Conservation (phyloP, 441 rosid species). For the Adansonia madagascariensis region DNA sequence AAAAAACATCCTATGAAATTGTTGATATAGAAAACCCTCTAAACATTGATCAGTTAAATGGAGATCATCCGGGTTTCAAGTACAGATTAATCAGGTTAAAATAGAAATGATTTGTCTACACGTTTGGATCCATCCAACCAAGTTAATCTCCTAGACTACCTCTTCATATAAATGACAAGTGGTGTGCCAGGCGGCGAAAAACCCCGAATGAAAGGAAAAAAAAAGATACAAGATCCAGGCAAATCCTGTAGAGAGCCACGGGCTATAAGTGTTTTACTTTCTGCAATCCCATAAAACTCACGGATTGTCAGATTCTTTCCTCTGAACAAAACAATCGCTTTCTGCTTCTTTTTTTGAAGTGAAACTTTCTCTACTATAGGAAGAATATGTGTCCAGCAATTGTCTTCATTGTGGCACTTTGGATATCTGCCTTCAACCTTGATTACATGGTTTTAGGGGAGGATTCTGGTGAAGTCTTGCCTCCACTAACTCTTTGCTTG, state of each 20-base stretch:
- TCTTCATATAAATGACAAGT: slow-evolving; percentile 54
- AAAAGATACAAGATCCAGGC: slow-evolving; percentile 19
- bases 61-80: background rate
- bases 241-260: slow-evolving; percentile 10
- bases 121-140: slow-evolving; percentile 26
- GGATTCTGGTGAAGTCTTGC: slow-evolving; percentile 30
- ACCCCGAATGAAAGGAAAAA: slow-evolving; percentile 32
- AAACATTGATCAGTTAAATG: background rate
- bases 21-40: background rate
- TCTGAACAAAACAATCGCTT: background rate
- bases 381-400: slow-evolving; percentile 32
- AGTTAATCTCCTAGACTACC: slow-evolving; percentile 19
- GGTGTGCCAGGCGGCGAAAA: slow-evolving; percentile 72
- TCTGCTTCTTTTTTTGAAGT: slow-evolving; percentile 16
- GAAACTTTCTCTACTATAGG: background rate
- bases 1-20: background rate
- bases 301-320: slow-evolving; percentile 11
- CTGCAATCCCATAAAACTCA: slow-evolving; percentile 23
- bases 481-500: slow-evolving; percentile 27
- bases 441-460: slow-evolving; percentile 30
- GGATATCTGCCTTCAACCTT: slow-evolving; percentile 25
- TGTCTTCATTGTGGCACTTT: slow-evolving; percentile 29
- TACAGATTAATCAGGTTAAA: background rate
- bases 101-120: background rate
- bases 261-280: slow-evolving; percentile 20